Evolutionary conservation across 23 red algal genomes (phyloP).

Genomic region (Pyropia yezoensis): DNA sequence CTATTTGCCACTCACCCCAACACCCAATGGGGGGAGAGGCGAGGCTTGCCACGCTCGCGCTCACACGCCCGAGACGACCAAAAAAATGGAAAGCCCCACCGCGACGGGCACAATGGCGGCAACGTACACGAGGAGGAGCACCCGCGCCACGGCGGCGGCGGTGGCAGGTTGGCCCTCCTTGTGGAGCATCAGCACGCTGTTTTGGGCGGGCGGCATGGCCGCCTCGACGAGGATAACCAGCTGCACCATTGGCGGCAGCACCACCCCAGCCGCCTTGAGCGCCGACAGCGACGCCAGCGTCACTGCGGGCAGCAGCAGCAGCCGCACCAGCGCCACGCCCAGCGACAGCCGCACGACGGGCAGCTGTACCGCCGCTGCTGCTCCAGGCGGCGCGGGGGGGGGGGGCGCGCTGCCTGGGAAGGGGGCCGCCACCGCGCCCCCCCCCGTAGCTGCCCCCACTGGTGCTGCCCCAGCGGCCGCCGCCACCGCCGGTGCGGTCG

Average conservation of each 20-base stretch:
- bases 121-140: conserved; percentile 40
- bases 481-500: no score
- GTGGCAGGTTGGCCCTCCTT: conserved; percentile 13
- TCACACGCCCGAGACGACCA: conserved; percentile 16
- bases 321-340: conserved; percentile 16
- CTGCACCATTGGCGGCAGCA: conserved; percentile 8
- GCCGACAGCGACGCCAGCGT: conserved; percentile 10
- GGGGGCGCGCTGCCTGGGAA: no score
- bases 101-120: conserved; percentile 25
- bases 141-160: conserved; percentile 20
- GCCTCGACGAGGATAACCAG: conserved; percentile 44
- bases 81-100: conserved; percentile 34
- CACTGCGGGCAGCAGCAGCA: conserved; percentile 5
- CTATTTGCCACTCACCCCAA: background rate
- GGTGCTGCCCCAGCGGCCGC: no score
- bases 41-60: no score
- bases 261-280: background rate
- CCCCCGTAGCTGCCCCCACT: no score
- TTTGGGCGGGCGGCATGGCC: conserved; percentile 56
- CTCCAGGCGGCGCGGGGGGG: no score
- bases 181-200: conserved; percentile 51
- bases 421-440: no score
- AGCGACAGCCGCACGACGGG: conserved; percentile 14
- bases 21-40: no score
- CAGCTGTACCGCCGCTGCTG: background rate